Conservation (phyloP, 805 yeast species). For the Yarrowia sp. region DNA sequence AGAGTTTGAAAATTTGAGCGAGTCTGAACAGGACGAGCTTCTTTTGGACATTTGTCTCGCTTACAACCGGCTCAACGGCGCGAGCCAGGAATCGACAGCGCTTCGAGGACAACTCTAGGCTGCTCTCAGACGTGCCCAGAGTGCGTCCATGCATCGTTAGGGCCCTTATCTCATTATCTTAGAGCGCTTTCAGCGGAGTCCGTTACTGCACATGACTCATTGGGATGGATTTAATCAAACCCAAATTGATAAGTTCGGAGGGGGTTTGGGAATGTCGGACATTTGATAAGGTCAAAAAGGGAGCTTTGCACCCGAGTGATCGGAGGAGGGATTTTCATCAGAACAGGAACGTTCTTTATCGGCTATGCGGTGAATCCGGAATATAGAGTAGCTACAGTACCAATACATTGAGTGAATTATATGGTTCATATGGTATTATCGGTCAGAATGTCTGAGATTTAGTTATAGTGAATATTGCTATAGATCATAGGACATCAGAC, state of each 20-base stretch:
- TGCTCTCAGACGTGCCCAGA: too few relatives aligned
- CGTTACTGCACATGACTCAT: constrained; percentile 8
- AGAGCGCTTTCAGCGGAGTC: background rate
- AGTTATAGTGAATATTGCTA: too few relatives aligned
- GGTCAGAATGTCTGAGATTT: too few relatives aligned
- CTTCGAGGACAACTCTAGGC: constrained; percentile 20
- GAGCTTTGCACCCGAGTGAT: too few relatives aligned
- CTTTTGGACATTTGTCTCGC: constrained; percentile 28
- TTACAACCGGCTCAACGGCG: constrained; percentile 25
- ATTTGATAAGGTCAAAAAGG: background rate
- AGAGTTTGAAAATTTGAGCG: constrained; percentile 22
- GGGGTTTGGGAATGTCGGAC: background rate
- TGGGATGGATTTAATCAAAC: constrained; percentile 7
- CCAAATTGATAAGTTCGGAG: background rate
- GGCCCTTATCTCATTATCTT: background rate
- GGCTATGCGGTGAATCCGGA: background rate
- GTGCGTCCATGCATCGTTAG: background rate
- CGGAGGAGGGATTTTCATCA: background rate
- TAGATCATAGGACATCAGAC: too few relatives aligned
- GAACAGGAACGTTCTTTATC: background rate
- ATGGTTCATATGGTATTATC: background rate
- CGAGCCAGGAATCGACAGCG: background rate
- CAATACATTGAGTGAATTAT: background rate
- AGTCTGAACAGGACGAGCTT: constrained; percentile 21
- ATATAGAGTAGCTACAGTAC: background rate